Base-by-base conservation (phyloP, 1,284 basidiomycete genomes). In the Malassezia arunalokei region DNA sequence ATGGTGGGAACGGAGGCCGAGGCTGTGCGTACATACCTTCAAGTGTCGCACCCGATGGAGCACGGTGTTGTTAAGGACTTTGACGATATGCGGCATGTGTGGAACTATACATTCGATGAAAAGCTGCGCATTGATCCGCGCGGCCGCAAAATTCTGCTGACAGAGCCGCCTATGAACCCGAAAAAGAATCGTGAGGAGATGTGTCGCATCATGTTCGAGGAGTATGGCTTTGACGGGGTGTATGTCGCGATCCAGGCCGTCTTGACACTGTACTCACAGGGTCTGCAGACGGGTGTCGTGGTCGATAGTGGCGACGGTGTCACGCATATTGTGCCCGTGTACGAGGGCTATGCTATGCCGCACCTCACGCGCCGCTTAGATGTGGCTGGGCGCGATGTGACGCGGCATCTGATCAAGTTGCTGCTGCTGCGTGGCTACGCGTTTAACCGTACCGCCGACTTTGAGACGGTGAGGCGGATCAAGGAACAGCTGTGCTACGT, bases 131-230 rank as follows among this genome's bases (percentile, higher is more conserved):
- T 96, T 62, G 85, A 95, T 71, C 84, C 91, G 24, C 78, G 79
- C 42, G 94, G 89, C 1, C 80, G 82, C 63, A 98, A 96, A 77
- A 81, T 99, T 42, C 76, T 99, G 53, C 79, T 99, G 64, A 98
- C 94, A 0, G 94, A 99, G 75, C 94, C 94, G n/a, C 94, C 92
- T 39, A 96, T 98, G 92, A 98, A 98, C 76, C 94, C 94, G 4
- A 88, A 85, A 73, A 83, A 77, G 61, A 98, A 98, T 76, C 77
- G 94, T 65, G 84, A 91, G 75, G 79, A 82, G 72, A 96, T 98
- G 91, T 85, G 83, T 57, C 84, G 98, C 76, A 88, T 96, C 73
- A 98, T 99, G 92, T 96, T 98, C 73, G 94, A 99, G 77, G 86
- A 94, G 66, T 99, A 96, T 74, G 88, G 88, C 5, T 95, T 98